phyloP scores from a whole-genome alignment of 2,329 filamentous ascomycete genomes.

The Colletotrichum sp. region DNA sequence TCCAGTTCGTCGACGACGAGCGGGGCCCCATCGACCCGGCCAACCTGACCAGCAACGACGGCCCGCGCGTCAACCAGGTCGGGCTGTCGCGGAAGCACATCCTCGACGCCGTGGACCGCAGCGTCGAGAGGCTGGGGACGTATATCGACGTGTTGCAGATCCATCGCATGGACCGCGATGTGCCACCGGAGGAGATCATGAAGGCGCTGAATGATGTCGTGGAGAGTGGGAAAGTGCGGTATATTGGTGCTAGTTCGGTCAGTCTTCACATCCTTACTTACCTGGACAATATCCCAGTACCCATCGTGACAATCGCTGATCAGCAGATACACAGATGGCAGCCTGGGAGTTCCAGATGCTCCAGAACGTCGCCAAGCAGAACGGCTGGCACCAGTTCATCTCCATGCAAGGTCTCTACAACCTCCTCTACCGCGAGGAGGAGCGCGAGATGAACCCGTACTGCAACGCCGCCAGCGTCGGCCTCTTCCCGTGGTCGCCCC shows the following conservation, averaged over 20 bases:
- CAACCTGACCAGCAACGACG: conserved; percentile 19
- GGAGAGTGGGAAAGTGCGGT: conserved; percentile 55
- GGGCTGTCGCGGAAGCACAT: conserved; percentile 16
- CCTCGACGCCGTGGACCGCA: conserved; percentile 44
- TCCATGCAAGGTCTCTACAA: conserved; percentile 64
- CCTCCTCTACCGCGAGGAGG: conserved; percentile 63
- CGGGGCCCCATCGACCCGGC: conserved; percentile 47
- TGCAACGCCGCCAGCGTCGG: conserved; percentile 45
- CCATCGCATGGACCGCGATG: conserved; percentile 60
- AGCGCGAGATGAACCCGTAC: conserved; percentile 43
- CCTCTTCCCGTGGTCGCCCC: conserved; percentile 22
- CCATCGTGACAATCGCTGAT: not conserved
- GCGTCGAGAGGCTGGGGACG: conserved; percentile 51
- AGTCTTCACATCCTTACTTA: not conserved
- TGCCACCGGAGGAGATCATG: conserved; percentile 65
- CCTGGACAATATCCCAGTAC: not conserved
- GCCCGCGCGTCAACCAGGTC: conserved; percentile 40
- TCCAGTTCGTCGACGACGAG: conserved; percentile 24
- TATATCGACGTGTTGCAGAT: conserved; percentile 62
- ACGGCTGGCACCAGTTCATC: conserved; percentile 62
- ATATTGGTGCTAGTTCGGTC: conserved; percentile 15
- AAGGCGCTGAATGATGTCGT: conserved; percentile 63
- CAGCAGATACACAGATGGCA: not conserved
- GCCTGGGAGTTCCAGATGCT: conserved; percentile 31
- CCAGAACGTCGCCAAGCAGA: conserved; percentile 54